These are phyloP conservation scores for Hypoxylon sp. DNA, from an alignment of 2,329 filamentous ascomycete species.

Conservation along the genomic window DNA sequence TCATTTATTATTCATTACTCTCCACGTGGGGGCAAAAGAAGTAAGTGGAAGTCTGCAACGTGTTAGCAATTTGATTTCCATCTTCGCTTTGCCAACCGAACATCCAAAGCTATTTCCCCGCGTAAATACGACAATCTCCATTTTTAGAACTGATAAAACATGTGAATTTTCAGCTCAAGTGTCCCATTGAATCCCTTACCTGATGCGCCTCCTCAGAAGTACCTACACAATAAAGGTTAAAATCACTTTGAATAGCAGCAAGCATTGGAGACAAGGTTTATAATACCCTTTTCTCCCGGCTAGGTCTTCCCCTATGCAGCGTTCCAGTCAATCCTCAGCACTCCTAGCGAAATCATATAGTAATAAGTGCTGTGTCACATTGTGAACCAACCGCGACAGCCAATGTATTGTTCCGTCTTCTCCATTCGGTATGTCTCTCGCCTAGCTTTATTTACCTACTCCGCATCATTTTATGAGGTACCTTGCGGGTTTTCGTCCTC, in stretches of 20 bases:
- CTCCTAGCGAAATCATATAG: conserved; percentile 1
- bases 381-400: conserved; percentile 24
- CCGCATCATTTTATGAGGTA: conserved; percentile 23
- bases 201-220: background rate
- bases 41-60: conserved; percentile 8
- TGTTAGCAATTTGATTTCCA: conserved; percentile 9
- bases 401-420: conserved; percentile 37
- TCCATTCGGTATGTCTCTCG: conserved; percentile 34
- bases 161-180: conserved; percentile 10
- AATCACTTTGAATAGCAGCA: conserved; percentile 1
- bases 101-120: conserved; percentile 21
- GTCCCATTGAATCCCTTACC: background rate
- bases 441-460: conserved; percentile 11
- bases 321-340: conserved; percentile 20
- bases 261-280: conserved; percentile 8
- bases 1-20: conserved; percentile 36
- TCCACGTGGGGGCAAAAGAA: conserved; percentile 31
- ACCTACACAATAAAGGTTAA: conserved; percentile 1
- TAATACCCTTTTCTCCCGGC: conserved; percentile 33
- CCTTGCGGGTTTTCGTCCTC: conserved; percentile 12
- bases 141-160: conserved; percentile 37
- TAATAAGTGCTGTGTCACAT: conserved; percentile 27
- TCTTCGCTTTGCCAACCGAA: conserved; percentile 9
- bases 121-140: conserved; percentile 35
- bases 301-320: conserved; percentile 12